Evolutionary conservation across 2,329 filamentous ascomycete genomes (phyloP), one percentile per base, ranked within the genome.

Genomic region (Fusarium sp.): DNA sequence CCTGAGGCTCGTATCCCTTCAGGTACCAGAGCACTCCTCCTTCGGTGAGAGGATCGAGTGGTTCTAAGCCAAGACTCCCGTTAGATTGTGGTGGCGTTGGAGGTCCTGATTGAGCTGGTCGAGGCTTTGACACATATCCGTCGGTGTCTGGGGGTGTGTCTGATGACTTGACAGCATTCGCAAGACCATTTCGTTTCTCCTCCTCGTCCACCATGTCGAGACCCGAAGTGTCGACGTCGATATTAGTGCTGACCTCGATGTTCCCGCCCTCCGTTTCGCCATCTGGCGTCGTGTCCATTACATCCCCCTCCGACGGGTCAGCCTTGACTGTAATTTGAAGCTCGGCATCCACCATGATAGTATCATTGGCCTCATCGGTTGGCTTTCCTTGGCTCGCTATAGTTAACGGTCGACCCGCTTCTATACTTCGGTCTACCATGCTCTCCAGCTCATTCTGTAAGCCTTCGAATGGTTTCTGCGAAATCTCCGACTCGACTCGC

Each of bases 1-100:
- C 96, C 63, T 90, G 64, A 1, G 94, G 93, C 61, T 97, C 90
- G 80, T 97, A 97, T 10, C 90, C 88, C 79, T 94, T 90, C 68
- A 98, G 89, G 82, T 97, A 98, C 95, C 95, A 98, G 9, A 94
- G 91, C 14, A 97, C 87, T 37, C 96, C 96, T 67, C 96, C 96
- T 58, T 92, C 88, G 3, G 89, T 89, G 52, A 95, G 85, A 14
- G 88, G 85, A 38, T 91, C 89, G 5, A 79, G 72, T 3, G 86
- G 81, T 52, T 89, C 87, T 65, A 84, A 83, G 45, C 84, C 84
- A 15, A 89, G 83, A 71, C 88, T 90, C 52, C 88, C 89, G 72
- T 90, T 91, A 1, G 90, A 93, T 62, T 91, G 88, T 2, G 92
- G 92, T 30, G 92, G 92, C 3, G 92, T 94, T 12, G 92, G 89